Conservation (phyloP, 75 land plant genomes). For the Ceratopteris richardii region DNA sequence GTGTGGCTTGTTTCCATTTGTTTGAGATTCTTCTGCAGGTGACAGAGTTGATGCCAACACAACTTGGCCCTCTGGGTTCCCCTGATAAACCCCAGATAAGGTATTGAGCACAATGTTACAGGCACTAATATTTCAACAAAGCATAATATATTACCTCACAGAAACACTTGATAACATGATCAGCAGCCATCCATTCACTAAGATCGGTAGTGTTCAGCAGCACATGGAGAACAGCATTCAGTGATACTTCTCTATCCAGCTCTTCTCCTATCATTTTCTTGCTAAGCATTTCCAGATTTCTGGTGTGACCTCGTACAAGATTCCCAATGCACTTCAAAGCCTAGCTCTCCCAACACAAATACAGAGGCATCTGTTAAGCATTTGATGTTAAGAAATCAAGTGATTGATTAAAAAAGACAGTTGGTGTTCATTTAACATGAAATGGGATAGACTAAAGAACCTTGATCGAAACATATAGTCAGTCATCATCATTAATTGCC, state of each 20-base stretch:
- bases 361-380: too few relatives aligned
- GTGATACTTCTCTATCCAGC: constrained; percentile 68
- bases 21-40: constrained; percentile 54
- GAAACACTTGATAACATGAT: constrained; percentile 80
- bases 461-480: too few relatives aligned
- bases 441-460: too few relatives aligned
- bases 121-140: too few relatives aligned
- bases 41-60: constrained; percentile 81
- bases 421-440: too few relatives aligned
- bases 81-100: constrained; percentile 36
- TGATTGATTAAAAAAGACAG: too few relatives aligned
- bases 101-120: too few relatives aligned
- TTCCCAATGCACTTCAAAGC: constrained; percentile 86
- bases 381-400: too few relatives aligned
- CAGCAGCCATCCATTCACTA: constrained; percentile 89
- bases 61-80: constrained; percentile 82
- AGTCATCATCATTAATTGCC: too few relatives aligned
- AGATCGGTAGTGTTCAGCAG: constrained; percentile 59
- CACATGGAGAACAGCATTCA: constrained; percentile 68
- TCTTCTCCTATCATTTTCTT: constrained; percentile 81
- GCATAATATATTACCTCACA: constrained; percentile 66
- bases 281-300: constrained; percentile 57
- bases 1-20: constrained; percentile 19
- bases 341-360: constrained; percentile 24
- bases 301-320: constrained; percentile 52